These are phyloP conservation scores for Xylaria cubensis DNA, from an alignment of 495 filamentous ascomycete genomes.

Conservation along the genomic window DNA sequence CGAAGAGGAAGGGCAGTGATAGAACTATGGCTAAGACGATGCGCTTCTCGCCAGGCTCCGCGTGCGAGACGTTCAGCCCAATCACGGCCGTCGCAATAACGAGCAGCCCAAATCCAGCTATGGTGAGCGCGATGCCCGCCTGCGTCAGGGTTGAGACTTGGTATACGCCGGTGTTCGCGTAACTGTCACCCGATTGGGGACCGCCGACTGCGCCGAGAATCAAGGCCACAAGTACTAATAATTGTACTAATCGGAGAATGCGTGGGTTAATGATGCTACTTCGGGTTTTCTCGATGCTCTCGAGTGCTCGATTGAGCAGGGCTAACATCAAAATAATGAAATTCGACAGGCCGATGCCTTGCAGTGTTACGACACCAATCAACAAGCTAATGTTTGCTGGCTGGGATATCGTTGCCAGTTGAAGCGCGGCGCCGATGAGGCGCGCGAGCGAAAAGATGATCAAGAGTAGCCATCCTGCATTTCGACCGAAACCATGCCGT, in stretches of 20 bases:
- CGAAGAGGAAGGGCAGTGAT: conserved; percentile 48
- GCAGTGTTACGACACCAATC: conserved; percentile 39
- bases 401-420: conserved; percentile 44
- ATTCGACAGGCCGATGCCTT: conserved; percentile 43
- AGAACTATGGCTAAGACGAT: conserved; percentile 40
- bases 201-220: conserved; percentile 45
- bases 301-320: conserved; percentile 40
- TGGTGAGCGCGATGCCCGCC: conserved; percentile 38
- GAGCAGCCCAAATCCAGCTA: conserved; percentile 40
- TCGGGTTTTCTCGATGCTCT: conserved; percentile 28
- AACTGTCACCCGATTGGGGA: conserved; percentile 21
- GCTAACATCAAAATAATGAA: conserved; percentile 41
- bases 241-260: conserved; percentile 34
- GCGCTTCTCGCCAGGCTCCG: conserved; percentile 44
- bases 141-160: conserved; percentile 35
- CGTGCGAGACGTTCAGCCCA: conserved; percentile 32
- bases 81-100: conserved; percentile 33
- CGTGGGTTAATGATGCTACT: conserved; percentile 32
- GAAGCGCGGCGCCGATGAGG: conserved; percentile 40
- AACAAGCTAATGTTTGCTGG: conserved; percentile 39
- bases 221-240: conserved; percentile 38
- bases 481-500: conserved; percentile 44
- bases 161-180: conserved; percentile 30
- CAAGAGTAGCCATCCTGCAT: conserved; percentile 44
- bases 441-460: conserved; percentile 45